Evolutionary conservation across 2,329 filamentous ascomycete genomes (phyloP).

Genomic region (Cladosporium sp.): DNA sequence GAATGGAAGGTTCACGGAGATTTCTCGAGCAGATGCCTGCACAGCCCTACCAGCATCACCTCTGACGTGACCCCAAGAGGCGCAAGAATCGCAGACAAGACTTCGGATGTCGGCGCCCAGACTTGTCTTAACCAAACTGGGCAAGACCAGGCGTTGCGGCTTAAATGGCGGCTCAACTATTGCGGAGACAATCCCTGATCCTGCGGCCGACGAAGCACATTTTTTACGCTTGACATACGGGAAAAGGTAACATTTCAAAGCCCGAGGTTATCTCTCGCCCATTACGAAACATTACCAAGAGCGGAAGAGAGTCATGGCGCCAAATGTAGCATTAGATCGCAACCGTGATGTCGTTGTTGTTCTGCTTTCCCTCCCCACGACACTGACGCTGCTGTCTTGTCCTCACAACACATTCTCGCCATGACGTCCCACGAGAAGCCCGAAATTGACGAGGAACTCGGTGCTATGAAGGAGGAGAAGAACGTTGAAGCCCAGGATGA

Average conservation of each 20-base stretch:
- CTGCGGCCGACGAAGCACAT: not conserved
- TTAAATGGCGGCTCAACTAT: not conserved
- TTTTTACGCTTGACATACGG: not conserved
- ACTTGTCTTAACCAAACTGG: not conserved
- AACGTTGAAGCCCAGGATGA: constrained; percentile 18
- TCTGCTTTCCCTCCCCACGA: not conserved
- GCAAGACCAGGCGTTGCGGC: not conserved
- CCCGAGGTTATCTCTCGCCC: not conserved
- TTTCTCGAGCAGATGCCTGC: not conserved
- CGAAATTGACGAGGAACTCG: constrained; percentile 1
- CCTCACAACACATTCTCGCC: not conserved
- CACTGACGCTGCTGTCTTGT: not conserved
- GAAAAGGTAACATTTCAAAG: not conserved
- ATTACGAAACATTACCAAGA: not conserved
- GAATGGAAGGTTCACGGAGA: not conserved
- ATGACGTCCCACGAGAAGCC: constrained; percentile 5
- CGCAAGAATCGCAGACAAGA: not conserved
- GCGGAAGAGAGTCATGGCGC: not conserved
- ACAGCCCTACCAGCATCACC: too few relatives aligned
- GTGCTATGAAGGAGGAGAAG: constrained; percentile 6
- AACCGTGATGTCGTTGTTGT: not conserved
- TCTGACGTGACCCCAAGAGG: too few relatives aligned
- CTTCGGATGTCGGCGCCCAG: constrained; percentile 2
- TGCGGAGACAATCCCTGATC: not conserved
- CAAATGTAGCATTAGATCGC: not conserved